Base-by-base conservation (phyloP, 2,329 filamentous ascomycete species). In the Ceratocystis albifundus region DNA sequence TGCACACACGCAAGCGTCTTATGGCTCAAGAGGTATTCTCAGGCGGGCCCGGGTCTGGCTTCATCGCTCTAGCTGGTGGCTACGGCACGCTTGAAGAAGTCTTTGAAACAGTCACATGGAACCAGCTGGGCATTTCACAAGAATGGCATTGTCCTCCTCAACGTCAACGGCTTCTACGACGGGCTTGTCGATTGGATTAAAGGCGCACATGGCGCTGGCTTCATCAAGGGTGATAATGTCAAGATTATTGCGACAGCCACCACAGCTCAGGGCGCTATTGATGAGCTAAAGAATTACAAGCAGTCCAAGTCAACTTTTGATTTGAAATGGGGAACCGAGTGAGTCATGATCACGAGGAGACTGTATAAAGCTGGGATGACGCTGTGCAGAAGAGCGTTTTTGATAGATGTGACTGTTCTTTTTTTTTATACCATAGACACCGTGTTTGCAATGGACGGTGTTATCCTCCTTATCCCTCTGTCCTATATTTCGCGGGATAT, bases 41-140 rank as follows among this genome's bases (percentile, higher is more conserved):
- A 22, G 90, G 90, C 30, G 92, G 88, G 0, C 85, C 87, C 0
- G 93, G 93, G 0, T 88, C 85, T 67, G 93, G 93, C 12, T 99
- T 99, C 77, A 85, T 99, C 50, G 91, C 91, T 32, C 78, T 99
- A 68, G 85, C 84, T 66, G 93, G 93, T 55, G 94, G 94, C 0
- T 99, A 93, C 75, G 94, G 94, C 22, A 99, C 94, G 1, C 82
- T 97, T 74, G 94, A 99, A 78, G 94, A 99, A 80, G 82, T 99
- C 74, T 91, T 96, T 76, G 90, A 95, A 78, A 85, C 90, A 1
- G 86, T 86, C 30, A 95, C 90, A 10, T 99, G 94, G 92, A 97
- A 96, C 76, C 94, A 97, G 78, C 78, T 99, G 62, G 93, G 94
- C 0, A 97, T 99, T 99, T 70, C 94, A 97, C 76, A 81, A 81